A percentile compares a stretch with the other conserved stretches of the same genome.
Conservation (phyloP, 2,329 filamentous ascomycete species). For the Acephala macrosclerotiorum region DNA sequence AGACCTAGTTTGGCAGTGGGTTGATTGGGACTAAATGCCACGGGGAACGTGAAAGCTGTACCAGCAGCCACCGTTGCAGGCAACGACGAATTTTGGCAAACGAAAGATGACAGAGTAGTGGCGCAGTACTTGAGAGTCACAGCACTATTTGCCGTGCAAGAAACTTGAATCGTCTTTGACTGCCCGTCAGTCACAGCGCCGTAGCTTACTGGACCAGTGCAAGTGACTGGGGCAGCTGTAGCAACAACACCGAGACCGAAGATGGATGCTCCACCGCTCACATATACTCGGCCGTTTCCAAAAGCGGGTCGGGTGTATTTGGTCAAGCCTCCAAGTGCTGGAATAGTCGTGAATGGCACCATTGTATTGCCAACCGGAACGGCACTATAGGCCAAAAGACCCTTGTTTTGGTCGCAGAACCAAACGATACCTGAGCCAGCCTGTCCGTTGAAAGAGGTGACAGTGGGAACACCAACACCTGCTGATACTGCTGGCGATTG, state of each 20-base stretch:
- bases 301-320: constrained; percentile 65
- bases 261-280: constrained; percentile 50
- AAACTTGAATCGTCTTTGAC: not conserved
- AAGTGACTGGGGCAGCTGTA: not conserved
- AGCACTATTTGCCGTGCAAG: constrained; percentile 7
- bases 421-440: constrained; percentile 18
- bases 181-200: not conserved
- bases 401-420: constrained; percentile 45
- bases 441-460: constrained; percentile 16
- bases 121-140: constrained; percentile 2
- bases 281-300: constrained; percentile 59
- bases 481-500: not conserved
- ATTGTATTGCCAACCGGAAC: constrained; percentile 54
- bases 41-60: constrained; percentile 5
- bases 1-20: constrained; percentile 6
- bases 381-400: constrained; percentile 59
- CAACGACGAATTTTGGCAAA: constrained; percentile 6
- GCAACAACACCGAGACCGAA: not conserved
- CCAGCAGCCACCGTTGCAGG: constrained; percentile 1
- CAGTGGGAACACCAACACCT: not conserved
- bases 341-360: constrained; percentile 47
- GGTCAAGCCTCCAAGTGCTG: constrained; percentile 56
- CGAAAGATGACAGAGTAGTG: not conserved
- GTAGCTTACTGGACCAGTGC: not conserved
- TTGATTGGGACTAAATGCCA: constrained; percentile 4